Evolutionary conservation across 2,329 filamentous ascomycete genomes (phyloP).

Genomic region (Fusarium sp.): DNA sequence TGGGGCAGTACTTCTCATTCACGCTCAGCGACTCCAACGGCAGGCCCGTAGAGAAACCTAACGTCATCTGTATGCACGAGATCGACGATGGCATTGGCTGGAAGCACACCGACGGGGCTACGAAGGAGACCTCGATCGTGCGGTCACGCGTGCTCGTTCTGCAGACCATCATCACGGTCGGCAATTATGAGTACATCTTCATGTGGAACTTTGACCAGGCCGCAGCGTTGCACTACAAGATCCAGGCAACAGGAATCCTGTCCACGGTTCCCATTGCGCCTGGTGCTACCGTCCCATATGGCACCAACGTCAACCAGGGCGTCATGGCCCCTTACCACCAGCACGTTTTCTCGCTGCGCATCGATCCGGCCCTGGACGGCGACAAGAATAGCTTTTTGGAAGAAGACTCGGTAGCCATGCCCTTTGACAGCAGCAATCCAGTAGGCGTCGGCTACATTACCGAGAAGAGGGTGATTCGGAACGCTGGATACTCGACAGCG

Average conservation of each 20-base stretch:
- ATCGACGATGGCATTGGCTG: constrained; percentile 64
- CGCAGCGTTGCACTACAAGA: constrained; percentile 49
- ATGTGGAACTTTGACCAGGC: constrained; percentile 62
- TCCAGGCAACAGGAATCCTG: constrained; percentile 54
- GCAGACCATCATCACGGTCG: constrained; percentile 69
- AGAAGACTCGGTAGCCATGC: constrained; percentile 10
- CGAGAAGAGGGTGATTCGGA: constrained; percentile 55
- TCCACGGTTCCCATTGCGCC: constrained; percentile 58
- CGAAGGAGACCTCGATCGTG: constrained; percentile 58
- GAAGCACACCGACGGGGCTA: constrained; percentile 65
- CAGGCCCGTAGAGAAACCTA: constrained; percentile 56
- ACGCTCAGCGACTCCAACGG: too few relatives aligned
- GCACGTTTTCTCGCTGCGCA: constrained; percentile 71
- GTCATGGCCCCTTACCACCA: constrained; percentile 74
- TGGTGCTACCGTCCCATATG: constrained; percentile 64
- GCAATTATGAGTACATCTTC: constrained; percentile 68
- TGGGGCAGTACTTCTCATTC: too few relatives aligned
- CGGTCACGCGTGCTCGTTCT: constrained; percentile 66
- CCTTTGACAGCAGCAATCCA: constrained; percentile 47
- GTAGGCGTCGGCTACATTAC: constrained; percentile 60
- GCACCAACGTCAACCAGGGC: constrained; percentile 64
- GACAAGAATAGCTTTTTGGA: constrained; percentile 54
- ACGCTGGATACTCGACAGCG: constrained; percentile 58
- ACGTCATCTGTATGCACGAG: constrained; percentile 52
- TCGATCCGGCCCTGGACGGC: constrained; percentile 72